Evolutionary conservation across 805 yeast species (phyloP).

Genomic region (Metschnikowia borealis): DNA sequence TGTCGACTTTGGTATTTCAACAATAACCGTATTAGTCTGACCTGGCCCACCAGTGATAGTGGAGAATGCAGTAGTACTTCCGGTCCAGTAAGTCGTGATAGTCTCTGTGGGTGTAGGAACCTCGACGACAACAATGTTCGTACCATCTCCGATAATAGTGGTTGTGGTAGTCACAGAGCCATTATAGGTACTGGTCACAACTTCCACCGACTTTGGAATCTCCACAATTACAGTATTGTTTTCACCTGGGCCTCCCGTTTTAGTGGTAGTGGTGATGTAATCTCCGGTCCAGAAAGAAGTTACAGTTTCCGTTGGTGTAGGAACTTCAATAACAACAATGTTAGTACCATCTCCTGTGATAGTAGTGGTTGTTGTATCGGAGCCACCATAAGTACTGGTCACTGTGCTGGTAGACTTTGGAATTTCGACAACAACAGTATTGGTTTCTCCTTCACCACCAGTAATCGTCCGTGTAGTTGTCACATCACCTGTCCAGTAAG

Average conservation of each 20-base stretch:
- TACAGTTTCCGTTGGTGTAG: slow-evolving; percentile 4
- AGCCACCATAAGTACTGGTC: slow-evolving; percentile 8
- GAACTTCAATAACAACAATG: slow-evolving; percentile 14
- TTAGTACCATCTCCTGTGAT: background rate
- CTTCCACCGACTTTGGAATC: too few relatives aligned
- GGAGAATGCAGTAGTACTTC: background rate
- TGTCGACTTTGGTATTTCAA: slow-evolving; percentile 8
- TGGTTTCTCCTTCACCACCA: slow-evolving; percentile 9
- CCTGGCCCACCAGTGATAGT: background rate
- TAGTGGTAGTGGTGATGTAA: too few relatives aligned
- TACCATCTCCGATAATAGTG: too few relatives aligned
- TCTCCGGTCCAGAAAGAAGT: too few relatives aligned
- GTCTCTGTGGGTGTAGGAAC: too few relatives aligned
- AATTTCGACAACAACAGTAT: slow-evolving; percentile 13
- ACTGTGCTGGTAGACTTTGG: slow-evolving; percentile 4
- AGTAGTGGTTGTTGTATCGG: slow-evolving; percentile 9
- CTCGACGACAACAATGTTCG: too few relatives aligned
- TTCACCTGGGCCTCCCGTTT: too few relatives aligned
- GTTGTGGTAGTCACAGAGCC: too few relatives aligned
- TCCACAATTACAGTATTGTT: too few relatives aligned
- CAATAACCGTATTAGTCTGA: slow-evolving; percentile 7
- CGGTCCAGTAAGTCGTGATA: slow-evolving; percentile 3
- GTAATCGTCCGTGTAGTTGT: slow-evolving; percentile 7
- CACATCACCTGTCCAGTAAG: slow-evolving; percentile 1
- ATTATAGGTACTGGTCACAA: too few relatives aligned